phyloP scores from a whole-genome alignment of 176 grass and related monocot species.

The Ensete ventricosum region DNA sequence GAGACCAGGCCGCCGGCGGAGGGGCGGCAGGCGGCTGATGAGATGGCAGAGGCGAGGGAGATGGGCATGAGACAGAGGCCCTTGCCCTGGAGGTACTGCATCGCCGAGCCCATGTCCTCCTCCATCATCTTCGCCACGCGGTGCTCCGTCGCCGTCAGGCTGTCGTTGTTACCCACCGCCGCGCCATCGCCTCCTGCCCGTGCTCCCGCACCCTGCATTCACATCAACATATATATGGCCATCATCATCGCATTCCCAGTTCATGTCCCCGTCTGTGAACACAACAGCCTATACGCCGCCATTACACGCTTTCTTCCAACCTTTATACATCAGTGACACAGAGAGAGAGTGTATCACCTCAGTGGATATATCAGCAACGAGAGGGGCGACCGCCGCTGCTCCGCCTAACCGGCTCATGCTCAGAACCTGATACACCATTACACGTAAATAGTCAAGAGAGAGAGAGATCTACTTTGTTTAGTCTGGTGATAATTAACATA shows the following conservation, averaged over 20 bases:
- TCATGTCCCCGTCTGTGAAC: no score
- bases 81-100: conserved; percentile 96
- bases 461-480: background rate
- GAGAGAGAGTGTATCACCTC: conserved; percentile 26
- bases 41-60: conserved; percentile 72
- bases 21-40: conserved; percentile 35
- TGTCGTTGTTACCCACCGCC: conserved; percentile 25
- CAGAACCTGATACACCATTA: conserved; percentile 47
- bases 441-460: background rate
- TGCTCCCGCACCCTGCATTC: background rate
- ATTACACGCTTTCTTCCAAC: no score
- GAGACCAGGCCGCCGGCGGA: conserved; percentile 25
- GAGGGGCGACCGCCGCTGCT: conserved; percentile 58
- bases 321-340: no score
- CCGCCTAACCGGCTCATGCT: conserved; percentile 90
- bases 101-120: conserved; percentile 81
- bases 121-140: conserved; percentile 85
- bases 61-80: conserved; percentile 90
- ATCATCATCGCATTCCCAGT: no score
- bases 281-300: no score
- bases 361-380: conserved; percentile 43
- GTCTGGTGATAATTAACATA: no score
- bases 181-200: conserved; percentile 4
- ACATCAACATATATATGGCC: no score
- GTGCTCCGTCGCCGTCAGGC: conserved; percentile 57